Evolutionary conservation across 345 rosid genomes (phyloP).

Genomic region (Hibiscus tridactylites): DNA sequence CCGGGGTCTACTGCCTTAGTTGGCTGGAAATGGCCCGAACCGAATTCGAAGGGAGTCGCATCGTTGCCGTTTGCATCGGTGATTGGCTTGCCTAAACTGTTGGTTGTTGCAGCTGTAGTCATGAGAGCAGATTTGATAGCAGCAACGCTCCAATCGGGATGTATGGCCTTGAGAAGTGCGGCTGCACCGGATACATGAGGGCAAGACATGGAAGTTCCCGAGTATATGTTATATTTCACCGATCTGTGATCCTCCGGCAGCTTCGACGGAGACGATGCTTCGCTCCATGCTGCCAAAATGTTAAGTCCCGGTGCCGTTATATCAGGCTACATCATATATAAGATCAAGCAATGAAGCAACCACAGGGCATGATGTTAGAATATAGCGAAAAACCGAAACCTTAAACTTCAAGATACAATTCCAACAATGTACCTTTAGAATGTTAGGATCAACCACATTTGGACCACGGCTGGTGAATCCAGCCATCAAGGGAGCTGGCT

Average conservation of each 20-base stretch:
- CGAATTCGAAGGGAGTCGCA: conserved; percentile 52
- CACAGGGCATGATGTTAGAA: no score
- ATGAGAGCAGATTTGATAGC: conserved; percentile 78
- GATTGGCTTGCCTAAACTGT: conserved; percentile 40
- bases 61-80: conserved; percentile 30
- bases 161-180: conserved; percentile 68
- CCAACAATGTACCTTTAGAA: conserved; percentile 40
- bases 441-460: conserved; percentile 39
- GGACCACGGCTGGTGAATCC: conserved; percentile 73
- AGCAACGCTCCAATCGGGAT: conserved; percentile 78
- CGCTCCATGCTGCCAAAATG: conserved; percentile 84
- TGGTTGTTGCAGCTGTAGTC: conserved; percentile 54
- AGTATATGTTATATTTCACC: conserved; percentile 32
- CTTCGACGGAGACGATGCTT: conserved; percentile 40
- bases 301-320: conserved; percentile 71
- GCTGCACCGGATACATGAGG: conserved; percentile 81
- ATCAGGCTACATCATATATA: conserved; percentile 33
- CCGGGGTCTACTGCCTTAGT: conserved; percentile 67
- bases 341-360: no score
- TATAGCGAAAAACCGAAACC: no score
- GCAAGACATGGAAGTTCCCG: conserved; percentile 93
- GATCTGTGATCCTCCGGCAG: conserved; percentile 31
- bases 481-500: conserved; percentile 66
- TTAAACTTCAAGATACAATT: no score
- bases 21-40: conserved; percentile 66